Percentiles rank a stretch among this genome's conserved stretches.
Evolutionary conservation across 345 rosid genomes (phyloP).

Genomic region (Gossypium stocksii): DNA sequence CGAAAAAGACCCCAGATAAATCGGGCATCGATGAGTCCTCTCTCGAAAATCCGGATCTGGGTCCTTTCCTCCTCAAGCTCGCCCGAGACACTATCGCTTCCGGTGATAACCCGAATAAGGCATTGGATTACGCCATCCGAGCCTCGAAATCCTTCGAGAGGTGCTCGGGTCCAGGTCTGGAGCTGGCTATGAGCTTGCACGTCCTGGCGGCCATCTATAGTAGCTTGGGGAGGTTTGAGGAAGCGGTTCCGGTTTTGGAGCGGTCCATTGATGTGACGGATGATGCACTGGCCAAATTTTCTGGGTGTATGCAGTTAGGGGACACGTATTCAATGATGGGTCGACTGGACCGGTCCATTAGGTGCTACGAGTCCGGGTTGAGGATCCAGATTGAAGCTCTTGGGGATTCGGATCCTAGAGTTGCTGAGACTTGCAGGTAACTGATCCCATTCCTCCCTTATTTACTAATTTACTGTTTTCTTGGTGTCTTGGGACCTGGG

Average conservation of each 20-base stretch:
- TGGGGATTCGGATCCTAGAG: conserved; percentile 37
- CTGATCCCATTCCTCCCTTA: too few species aligned
- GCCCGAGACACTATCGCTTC: conserved; percentile 92
- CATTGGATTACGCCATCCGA: conserved; percentile 57
- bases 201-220: conserved; percentile 43
- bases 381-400: conserved; percentile 42
- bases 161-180: conserved; percentile 30
- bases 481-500: background rate
- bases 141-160: conserved; percentile 40
- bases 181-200: conserved; percentile 44
- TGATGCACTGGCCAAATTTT: conserved; percentile 41
- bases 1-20: conserved; percentile 23
- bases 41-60: conserved; percentile 96
- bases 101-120: conserved; percentile 89
- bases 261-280: conserved; percentile 36
- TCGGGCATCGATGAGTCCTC: conserved; percentile 50
- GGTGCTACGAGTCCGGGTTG: conserved; percentile 40
- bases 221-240: conserved; percentile 38
- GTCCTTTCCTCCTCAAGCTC: conserved; percentile 90
- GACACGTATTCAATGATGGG: conserved; percentile 48
- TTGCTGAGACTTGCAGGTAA: conserved; percentile 26
- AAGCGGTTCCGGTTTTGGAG: conserved; percentile 44
- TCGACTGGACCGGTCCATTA: conserved; percentile 37
- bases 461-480: background rate
- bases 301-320: conserved; percentile 54